Percentiles rank a stretch among this genome's conserved stretches.
These are phyloP conservation scores for Chamaecrista fasciculata DNA, from an alignment of 306 rosid species.

Conservation along the genomic window DNA sequence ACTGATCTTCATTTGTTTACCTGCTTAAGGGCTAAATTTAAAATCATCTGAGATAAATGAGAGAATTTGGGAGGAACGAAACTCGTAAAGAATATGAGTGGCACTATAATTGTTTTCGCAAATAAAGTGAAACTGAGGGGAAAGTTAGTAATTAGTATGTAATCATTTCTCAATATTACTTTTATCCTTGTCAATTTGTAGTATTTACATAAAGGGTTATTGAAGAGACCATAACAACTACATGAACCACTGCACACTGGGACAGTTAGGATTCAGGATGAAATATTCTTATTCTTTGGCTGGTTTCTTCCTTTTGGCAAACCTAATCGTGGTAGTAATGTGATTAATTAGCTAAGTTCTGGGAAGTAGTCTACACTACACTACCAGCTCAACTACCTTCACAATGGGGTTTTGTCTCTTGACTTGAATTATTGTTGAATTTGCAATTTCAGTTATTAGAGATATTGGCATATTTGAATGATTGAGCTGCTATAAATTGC, in stretches of 20 bases:
- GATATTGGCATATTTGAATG: not conserved
- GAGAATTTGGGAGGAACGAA: not conserved
- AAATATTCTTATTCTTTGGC: not conserved
- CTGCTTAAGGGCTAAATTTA: not conserved
- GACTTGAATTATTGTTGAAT: not conserved
- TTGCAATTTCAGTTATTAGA: not conserved
- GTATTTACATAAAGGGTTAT: not conserved
- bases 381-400: not conserved
- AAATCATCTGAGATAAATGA: not conserved
- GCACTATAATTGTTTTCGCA: not conserved
- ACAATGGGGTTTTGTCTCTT: not conserved
- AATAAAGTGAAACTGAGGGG: not conserved
- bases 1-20: not conserved
- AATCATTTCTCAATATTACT: not conserved
- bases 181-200: not conserved
- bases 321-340: not conserved
- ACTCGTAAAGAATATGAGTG: not conserved
- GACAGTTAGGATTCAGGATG: not conserved
- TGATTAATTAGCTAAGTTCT: not conserved
- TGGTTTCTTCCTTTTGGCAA: not conserved
- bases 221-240: not conserved
- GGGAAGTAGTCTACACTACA: not conserved
- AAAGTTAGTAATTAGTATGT: not conserved
- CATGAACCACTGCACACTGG: not conserved
- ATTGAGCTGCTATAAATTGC: constrained; percentile 2